Conservation (phyloP, 768 basidiomycete species). For the Cyclocybe aegerita region DNA sequence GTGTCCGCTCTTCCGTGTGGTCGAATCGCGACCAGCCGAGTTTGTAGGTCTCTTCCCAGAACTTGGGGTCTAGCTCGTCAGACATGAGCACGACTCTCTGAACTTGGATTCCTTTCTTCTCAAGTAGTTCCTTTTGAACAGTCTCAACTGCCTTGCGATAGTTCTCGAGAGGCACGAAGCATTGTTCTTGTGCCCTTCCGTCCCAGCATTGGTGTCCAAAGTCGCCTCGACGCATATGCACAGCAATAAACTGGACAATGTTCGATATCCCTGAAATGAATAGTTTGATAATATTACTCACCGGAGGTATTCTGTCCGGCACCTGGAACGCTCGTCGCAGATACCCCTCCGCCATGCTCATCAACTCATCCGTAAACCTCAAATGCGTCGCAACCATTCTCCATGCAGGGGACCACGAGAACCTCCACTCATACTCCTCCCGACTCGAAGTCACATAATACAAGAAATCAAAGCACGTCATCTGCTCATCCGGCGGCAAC, state of each 20-base stretch:
- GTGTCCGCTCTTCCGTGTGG: constrained; percentile 33
- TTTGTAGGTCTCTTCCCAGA: constrained; percentile 37
- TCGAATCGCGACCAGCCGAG: constrained; percentile 47
- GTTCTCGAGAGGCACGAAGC: constrained; percentile 38
- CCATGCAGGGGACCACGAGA: constrained; percentile 43
- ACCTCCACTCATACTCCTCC: constrained; percentile 27
- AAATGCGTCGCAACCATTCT: constrained; percentile 34
- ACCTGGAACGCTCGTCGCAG: constrained; percentile 25
- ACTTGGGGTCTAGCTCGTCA: constrained; percentile 34
- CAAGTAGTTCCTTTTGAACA: constrained; percentile 32
- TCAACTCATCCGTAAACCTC: constrained; percentile 30
- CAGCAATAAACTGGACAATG: constrained; percentile 36
- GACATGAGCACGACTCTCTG: constrained; percentile 46
- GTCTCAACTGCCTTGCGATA: constrained; percentile 36
- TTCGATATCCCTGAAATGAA: not conserved
- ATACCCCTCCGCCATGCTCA: constrained; percentile 30
- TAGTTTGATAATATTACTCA: constrained; percentile 22
- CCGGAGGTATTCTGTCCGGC: constrained; percentile 27
- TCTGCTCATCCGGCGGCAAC: constrained; percentile 25
- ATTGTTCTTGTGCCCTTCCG: constrained; percentile 23
- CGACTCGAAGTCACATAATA: constrained; percentile 27
- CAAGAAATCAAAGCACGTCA: constrained; percentile 33
- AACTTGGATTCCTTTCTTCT: constrained; percentile 27
- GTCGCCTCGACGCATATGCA: constrained; percentile 49
- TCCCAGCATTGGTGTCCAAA: constrained; percentile 35